Conservation (phyloP, 805 yeast species). For the Kodamaea hsintzibuensis region DNA sequence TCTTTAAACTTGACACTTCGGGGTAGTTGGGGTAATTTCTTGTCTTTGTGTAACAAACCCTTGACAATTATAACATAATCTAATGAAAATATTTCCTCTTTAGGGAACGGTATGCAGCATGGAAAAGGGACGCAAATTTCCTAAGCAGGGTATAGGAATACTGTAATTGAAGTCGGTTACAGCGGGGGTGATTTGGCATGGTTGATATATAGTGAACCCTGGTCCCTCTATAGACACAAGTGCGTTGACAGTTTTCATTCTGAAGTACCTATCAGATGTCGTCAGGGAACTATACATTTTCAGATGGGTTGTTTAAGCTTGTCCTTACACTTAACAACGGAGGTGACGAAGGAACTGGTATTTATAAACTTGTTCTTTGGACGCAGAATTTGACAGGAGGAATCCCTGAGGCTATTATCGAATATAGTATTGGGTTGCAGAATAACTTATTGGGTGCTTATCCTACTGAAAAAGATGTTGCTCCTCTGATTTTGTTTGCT, state of each 20-base stretch:
- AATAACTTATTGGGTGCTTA: constrained; percentile 16
- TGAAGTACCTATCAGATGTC: too few relatives aligned
- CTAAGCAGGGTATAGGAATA: too few relatives aligned
- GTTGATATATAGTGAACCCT: neutral
- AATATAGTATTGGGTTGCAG: constrained; percentile 10
- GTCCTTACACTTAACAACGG: constrained; percentile 31
- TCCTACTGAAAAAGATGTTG: constrained; percentile 15
- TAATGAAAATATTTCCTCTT: too few relatives aligned
- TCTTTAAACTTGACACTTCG: neutral
- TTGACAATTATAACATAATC: too few relatives aligned
- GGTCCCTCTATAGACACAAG: neutral
- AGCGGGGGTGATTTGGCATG: neutral
- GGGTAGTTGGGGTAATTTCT: neutral
- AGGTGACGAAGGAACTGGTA: constrained; percentile 55
- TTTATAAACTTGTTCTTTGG: constrained; percentile 15
- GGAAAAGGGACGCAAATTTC: too few relatives aligned
- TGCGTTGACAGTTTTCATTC: neutral
- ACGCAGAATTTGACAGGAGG: neutral
- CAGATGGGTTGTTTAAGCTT: constrained; percentile 14
- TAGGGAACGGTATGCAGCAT: too few relatives aligned
- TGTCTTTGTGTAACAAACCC: neutral
- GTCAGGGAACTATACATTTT: constrained; percentile 9
- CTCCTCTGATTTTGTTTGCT: constrained; percentile 14
- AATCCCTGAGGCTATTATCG: constrained; percentile 8
- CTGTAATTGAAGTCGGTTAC: too few relatives aligned